Percentiles rank a stretch among this genome's conserved stretches.
Evolutionary conservation across 495 filamentous ascomycete genomes (phyloP).

Genomic region (Neurospora terricola): DNA sequence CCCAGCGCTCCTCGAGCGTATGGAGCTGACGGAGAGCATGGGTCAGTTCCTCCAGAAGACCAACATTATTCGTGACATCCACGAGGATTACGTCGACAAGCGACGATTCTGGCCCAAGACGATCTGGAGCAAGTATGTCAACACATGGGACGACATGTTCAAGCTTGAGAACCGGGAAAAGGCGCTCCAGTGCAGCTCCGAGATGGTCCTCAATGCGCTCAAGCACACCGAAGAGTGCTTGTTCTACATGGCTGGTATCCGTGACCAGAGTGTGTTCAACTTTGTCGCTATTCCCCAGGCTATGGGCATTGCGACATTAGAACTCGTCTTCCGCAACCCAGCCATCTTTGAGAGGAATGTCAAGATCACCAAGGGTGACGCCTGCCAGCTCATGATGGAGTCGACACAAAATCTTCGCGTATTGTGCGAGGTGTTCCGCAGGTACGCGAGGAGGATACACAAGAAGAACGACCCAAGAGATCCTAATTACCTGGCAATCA

Average conservation of each 20-base stretch:
- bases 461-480: slow-evolving; percentile 92
- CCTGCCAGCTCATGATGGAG: slow-evolving; percentile 82
- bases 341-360: slow-evolving; percentile 77
- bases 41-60: slow-evolving; percentile 95
- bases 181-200: slow-evolving; percentile 81
- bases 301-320: slow-evolving; percentile 94
- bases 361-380: slow-evolving; percentile 94
- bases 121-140: slow-evolving; percentile 91
- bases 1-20: slow-evolving; percentile 65
- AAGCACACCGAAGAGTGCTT: slow-evolving; percentile 85
- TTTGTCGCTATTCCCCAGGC: slow-evolving; percentile 96
- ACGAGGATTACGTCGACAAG: slow-evolving; percentile 78
- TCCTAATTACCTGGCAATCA: slow-evolving; percentile 89
- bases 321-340: slow-evolving; percentile 87
- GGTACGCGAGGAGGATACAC: slow-evolving; percentile 70
- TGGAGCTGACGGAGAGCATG: slow-evolving; percentile 85
- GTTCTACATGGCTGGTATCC: slow-evolving; percentile 92
- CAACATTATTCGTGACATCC: slow-evolving; percentile 94
- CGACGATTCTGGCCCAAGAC: slow-evolving; percentile 90
- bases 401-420: slow-evolving; percentile 79
- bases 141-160: slow-evolving; percentile 83
- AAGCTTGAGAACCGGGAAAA: slow-evolving; percentile 66
- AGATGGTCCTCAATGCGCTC: slow-evolving; percentile 87
- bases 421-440: slow-evolving; percentile 69
- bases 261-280: slow-evolving; percentile 99